A percentile compares a stretch with the other conserved stretches of the same genome.
phyloP scores from a whole-genome alignment of 2,329 filamentous ascomycete genomes.

The Cytospora leucostoma region DNA sequence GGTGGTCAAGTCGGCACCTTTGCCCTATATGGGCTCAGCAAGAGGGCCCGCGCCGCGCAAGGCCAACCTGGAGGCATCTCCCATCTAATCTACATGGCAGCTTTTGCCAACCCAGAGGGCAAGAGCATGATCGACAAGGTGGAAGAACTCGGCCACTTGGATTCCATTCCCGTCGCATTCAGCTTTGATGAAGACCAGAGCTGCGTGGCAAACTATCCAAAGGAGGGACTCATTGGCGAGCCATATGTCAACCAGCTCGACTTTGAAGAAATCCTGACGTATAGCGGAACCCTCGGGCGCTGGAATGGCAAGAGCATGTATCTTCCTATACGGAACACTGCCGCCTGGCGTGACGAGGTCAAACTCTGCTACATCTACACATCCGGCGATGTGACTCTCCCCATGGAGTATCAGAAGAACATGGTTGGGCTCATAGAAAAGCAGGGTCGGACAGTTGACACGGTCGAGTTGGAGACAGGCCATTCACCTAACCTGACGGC shows the following conservation, averaged over 20 bases:
- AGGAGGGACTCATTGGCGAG: slow-evolving; percentile 3
- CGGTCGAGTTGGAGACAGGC: slow-evolving; percentile 20
- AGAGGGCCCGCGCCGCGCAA: slow-evolving; percentile 21
- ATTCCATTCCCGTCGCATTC: slow-evolving; percentile 2
- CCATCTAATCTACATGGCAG: slow-evolving; percentile 32
- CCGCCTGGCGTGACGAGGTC: slow-evolving; percentile 15
- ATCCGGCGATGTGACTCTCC: slow-evolving; percentile 14
- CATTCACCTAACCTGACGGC: slow-evolving; percentile 20
- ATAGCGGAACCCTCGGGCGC: neutral
- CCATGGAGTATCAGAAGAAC: slow-evolving; percentile 18
- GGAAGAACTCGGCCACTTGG: slow-evolving; percentile 8
- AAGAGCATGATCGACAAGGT: slow-evolving; percentile 15
- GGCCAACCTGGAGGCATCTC: slow-evolving; percentile 28
- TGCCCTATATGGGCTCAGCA: slow-evolving; percentile 30
- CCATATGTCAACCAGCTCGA: neutral
- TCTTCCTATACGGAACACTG: neutral
- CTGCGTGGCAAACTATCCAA: slow-evolving; percentile 5
- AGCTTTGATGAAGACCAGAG: slow-evolving; percentile 12
- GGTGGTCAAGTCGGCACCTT: slow-evolving; percentile 36
- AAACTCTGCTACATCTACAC: slow-evolving; percentile 19
- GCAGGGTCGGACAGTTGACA: slow-evolving; percentile 11
- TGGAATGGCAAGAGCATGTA: slow-evolving; percentile 15
- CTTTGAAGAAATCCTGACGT: neutral
- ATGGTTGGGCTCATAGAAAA: slow-evolving; percentile 18
- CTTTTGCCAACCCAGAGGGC: slow-evolving; percentile 15